These are phyloP conservation scores for Wickerhamiella sorbophila DNA, from an alignment of 805 yeast genomes.

Conservation along the genomic window DNA sequence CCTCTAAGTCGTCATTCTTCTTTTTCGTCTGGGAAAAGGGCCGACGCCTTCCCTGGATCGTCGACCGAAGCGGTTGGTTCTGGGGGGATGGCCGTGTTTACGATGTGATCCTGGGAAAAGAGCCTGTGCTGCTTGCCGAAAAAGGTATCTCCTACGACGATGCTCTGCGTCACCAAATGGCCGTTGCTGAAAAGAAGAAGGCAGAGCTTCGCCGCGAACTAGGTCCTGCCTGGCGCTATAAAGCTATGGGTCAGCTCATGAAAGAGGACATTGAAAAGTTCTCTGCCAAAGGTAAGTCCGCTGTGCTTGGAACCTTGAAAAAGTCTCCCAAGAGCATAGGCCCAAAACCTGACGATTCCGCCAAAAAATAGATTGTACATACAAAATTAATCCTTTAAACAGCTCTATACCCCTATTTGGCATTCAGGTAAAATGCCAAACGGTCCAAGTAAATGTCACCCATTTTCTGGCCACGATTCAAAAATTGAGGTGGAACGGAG, in stretches of 20 bases:
- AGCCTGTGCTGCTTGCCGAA: conserved; percentile 61
- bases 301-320: conserved; percentile 12
- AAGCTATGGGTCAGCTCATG: conserved; percentile 33
- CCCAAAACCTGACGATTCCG: too few relatives aligned
- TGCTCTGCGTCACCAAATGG: conserved; percentile 35
- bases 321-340: not conserved
- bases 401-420: too few relatives aligned
- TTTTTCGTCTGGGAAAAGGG: conserved; percentile 52
- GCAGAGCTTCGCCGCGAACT: conserved; percentile 37
- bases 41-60: conserved; percentile 49
- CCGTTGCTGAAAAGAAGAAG: conserved; percentile 36
- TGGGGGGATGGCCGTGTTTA: conserved; percentile 87
- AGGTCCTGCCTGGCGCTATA: conserved; percentile 48
- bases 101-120: conserved; percentile 71
- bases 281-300: conserved; percentile 15
- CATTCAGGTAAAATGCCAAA: conserved; percentile 20
- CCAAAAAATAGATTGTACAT: too few relatives aligned
- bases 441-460: conserved; percentile 28
- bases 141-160: conserved; percentile 51
- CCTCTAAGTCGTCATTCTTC: conserved; percentile 59
- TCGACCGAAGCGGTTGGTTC: conserved; percentile 76
- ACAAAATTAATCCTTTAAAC: too few relatives aligned
- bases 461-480: conserved; percentile 28
- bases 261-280: conserved; percentile 29
- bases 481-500: not conserved